Evolutionary conservation across 352 stramenopile species (phyloP).

Genomic region (Phytophthora agathidicida): DNA sequence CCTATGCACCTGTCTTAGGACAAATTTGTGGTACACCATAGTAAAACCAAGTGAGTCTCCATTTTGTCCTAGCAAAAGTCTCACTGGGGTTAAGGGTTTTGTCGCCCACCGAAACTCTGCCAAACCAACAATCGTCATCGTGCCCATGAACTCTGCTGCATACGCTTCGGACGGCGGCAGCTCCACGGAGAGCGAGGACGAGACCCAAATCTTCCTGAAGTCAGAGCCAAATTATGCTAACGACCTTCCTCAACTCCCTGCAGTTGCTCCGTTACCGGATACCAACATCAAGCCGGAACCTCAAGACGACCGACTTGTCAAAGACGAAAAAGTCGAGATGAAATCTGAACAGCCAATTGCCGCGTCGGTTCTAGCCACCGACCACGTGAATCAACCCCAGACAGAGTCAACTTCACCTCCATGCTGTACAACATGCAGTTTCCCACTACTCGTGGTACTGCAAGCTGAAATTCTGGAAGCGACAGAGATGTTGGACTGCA

Average conservation of each 20-base stretch:
- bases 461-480: slow-evolving; percentile 5
- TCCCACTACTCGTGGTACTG: slow-evolving; percentile 7
- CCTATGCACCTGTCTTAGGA: too few relatives aligned
- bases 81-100: too few relatives aligned
- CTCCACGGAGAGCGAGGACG: slow-evolving; percentile 28
- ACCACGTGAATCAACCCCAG: background rate
- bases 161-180: slow-evolving; percentile 26
- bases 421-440: slow-evolving; percentile 18
- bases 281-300: slow-evolving; percentile 16
- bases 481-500: slow-evolving; percentile 18
- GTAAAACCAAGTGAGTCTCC: too few relatives aligned
- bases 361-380: background rate
- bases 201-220: slow-evolving; percentile 9
- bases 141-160: background rate
- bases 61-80: too few relatives aligned
- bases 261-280: background rate
- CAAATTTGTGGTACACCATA: too few relatives aligned
- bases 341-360: slow-evolving; percentile 3
- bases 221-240: slow-evolving; percentile 7
- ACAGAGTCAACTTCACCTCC: background rate
- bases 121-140: too few relatives aligned
- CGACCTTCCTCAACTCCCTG: background rate
- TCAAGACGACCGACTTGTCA: slow-evolving; percentile 9
- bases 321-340: slow-evolving; percentile 1
- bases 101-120: too few relatives aligned